These are phyloP conservation scores for Rhododendron kiyosumense DNA, from an alignment of 148 eudicot species.

Conservation along the genomic window DNA sequence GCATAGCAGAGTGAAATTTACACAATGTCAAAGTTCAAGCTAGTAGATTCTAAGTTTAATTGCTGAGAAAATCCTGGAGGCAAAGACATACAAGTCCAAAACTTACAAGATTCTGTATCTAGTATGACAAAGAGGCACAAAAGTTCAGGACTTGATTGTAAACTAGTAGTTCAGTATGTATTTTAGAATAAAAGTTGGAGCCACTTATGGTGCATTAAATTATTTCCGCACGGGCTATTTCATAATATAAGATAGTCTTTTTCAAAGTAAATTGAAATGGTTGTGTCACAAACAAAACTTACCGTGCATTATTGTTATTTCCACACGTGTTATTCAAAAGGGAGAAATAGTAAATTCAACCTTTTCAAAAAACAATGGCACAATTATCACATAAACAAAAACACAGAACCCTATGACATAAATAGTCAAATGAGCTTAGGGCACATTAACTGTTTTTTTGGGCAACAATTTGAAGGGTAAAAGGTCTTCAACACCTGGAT, in stretches of 20 bases:
- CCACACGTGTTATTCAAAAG: background rate
- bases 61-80: background rate
- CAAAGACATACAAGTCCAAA: background rate
- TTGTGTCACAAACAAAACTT: too few relatives aligned
- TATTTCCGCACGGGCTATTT: background rate
- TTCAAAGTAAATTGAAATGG: background rate
- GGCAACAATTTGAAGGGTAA: background rate
- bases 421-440: background rate
- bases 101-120: background rate
- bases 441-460: background rate
- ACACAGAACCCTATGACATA: background rate
- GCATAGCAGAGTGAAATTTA: background rate
- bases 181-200: background rate
- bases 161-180: background rate
- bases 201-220: background rate
- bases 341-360: too few relatives aligned
- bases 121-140: background rate
- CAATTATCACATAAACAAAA: background rate
- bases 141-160: background rate
- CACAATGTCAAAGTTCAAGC: constrained; percentile 2
- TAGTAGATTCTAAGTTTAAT: background rate
- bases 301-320: background rate
- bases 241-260: background rate
- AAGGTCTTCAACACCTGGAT: background rate
- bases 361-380: background rate